Evolutionary conservation across 495 filamentous ascomycete species (phyloP).

Genomic region (Penicillium desertorum): DNA sequence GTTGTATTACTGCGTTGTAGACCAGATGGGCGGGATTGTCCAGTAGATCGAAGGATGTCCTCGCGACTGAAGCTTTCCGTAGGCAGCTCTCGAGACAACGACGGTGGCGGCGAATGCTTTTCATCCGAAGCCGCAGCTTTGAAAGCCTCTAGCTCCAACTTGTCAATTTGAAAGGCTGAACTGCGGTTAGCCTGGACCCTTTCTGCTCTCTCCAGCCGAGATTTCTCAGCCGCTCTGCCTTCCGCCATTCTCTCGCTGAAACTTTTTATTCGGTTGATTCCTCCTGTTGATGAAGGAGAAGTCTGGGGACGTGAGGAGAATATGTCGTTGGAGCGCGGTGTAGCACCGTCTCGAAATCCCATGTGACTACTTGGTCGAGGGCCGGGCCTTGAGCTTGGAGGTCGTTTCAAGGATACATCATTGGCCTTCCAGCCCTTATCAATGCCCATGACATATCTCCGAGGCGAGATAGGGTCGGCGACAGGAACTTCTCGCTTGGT

Average conservation of each 20-base stretch:
- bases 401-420: conserved; percentile 82
- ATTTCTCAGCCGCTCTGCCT: conserved; percentile 50
- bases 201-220: conserved; percentile 51
- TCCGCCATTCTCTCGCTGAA: conserved; percentile 88
- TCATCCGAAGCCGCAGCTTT: conserved; percentile 57
- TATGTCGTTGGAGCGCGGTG: conserved; percentile 25
- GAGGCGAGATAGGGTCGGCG: conserved; percentile 67
- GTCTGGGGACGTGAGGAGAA: conserved; percentile 30
- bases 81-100: conserved; percentile 48
- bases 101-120: conserved; percentile 27
- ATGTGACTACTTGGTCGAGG: conserved; percentile 37
- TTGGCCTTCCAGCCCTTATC: conserved; percentile 80
- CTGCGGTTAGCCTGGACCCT: conserved; percentile 61
- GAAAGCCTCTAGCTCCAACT: conserved; percentile 63
- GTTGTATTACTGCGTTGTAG: conserved; percentile 55
- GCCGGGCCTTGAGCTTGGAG: conserved; percentile 44
- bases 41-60: conserved; percentile 57
- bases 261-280: conserved; percentile 55
- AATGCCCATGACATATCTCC: conserved; percentile 79
- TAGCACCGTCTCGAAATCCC: conserved; percentile 29
- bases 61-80: conserved; percentile 58
- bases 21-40: conserved; percentile 27
- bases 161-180: conserved; percentile 67
- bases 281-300: conserved; percentile 28
- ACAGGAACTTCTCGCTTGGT: conserved; percentile 50